Base-by-base conservation (phyloP, 768 basidiomycete genomes). In the Vishniacozyma victoriae region DNA sequence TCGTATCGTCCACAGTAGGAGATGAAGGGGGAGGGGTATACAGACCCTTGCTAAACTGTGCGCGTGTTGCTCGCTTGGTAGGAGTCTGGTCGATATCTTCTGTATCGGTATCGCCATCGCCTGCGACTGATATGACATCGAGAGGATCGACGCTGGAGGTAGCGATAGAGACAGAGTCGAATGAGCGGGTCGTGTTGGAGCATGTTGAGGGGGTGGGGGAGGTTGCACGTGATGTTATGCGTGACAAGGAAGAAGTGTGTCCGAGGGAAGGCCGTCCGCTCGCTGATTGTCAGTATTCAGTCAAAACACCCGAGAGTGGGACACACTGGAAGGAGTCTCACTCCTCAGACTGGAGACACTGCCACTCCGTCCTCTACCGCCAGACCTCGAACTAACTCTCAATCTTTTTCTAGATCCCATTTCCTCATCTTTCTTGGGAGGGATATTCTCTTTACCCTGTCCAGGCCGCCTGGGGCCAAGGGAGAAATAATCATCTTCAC, bases 361-460 rank as follows among this genome's bases (percentile, higher is more conserved):
- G 5, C 58, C 58, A 48, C 60, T 62, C 23, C 66, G 52, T 9
- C 50, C 59, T 39, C 65, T 52, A n/a, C 19, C 51, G 41, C 54
- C 52, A 13, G 29, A 23, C 23, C 54, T 41, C 16, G 46, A 51
- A 7, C 43, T 39, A 3, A 59, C 52, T 24, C 59, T 52, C 33
- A 59, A 42, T 42, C 60, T 44, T 44, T 62, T 67, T 45, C 61
- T 52, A 19, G 53, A 44, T n/a, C 2, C 47, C 29, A 42, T 26
- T 40, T 61, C 55, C 15, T 54, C 52, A 26, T 63, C 60, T 36
- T 57, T 60, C 49, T 56, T 59, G 3, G 66, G 66, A 5, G 66
- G 66, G 11, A 68, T 51, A 44, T 68, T 68, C 48, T 68, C 66
- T 39, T 68, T 68, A 7, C 66, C 66, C 29, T 52, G 56, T 2